Base-by-base conservation (phyloP, 2,329 filamentous ascomycete species). In the Clarireedia sp. region DNA sequence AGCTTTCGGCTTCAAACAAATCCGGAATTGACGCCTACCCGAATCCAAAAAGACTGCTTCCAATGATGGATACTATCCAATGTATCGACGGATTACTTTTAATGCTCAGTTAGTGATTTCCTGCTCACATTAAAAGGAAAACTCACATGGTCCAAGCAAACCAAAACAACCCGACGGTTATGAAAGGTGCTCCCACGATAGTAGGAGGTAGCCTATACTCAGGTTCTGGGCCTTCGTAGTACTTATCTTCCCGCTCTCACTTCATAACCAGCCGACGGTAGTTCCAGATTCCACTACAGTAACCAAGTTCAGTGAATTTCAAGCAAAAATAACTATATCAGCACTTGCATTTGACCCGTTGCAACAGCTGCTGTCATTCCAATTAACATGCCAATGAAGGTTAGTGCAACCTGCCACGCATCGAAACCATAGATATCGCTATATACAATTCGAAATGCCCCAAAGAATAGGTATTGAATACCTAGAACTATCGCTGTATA, bases 391-490 rank as follows among this genome's bases (percentile, higher is more conserved):
- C 83, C 86, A 46, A 91, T 66, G 69, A 95, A 95, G 16, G 83
- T 80, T 51, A 91, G 73, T n/a, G 89, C 90, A 8, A 80, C 75
- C 71, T 94, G 86, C 78, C 86, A 92, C 9, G 90, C 74, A 55
- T 81, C 81, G 73, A 95, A 89, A 23, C 79, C 82, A 68, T 94
- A 86, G 46, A 86, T 82, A 49, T 77, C 79, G 17, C 75, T 71
- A 66, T 95, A 95, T 23, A 95, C 82, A 48, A 94, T 74, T 5
- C 86, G 81, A 64, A 95, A 95, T 0, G 90, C 89, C 16, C 89
- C 89, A 68, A 95, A 94, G 74, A 94, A 95, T 48, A 95, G 81
- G 68, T 95, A 95, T 3, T 95, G 73, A 46, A 94, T 86, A 5
- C 90, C 90, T 5, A 95, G 76, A 16, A 95, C 74, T 54, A 96